A percentile compares a stretch with the other conserved stretches of the same genome.
These are phyloP conservation scores for Colletotrichum sp. DNA, from an alignment of 2,329 filamentous ascomycete genomes.

Conservation along the genomic window DNA sequence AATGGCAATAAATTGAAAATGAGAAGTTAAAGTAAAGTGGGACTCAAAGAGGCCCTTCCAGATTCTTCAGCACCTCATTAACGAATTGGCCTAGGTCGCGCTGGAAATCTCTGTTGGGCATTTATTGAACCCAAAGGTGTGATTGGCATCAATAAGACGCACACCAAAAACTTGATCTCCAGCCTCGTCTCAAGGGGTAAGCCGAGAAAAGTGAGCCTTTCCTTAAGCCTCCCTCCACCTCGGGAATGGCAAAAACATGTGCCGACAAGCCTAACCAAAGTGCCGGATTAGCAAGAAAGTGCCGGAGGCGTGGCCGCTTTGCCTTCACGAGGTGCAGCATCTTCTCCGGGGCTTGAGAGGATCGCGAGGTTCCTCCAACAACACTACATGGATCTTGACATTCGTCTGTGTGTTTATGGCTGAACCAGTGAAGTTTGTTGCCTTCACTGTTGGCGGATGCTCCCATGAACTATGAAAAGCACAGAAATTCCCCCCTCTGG, in stretches of 20 bases:
- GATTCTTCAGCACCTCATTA: neutral
- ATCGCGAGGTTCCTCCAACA: neutral
- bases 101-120: neutral
- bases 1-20: neutral
- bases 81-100: neutral
- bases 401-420: neutral
- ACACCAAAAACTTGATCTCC: neutral
- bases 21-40: neutral
- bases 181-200: neutral
- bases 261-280: neutral
- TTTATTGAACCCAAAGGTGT: neutral
- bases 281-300: neutral
- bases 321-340: neutral
- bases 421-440: neutral
- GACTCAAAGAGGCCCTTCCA: neutral
- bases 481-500: rapidly evolving
- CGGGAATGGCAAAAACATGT: neutral
- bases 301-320: neutral
- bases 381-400: neutral
- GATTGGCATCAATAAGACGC: neutral
- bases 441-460: neutral
- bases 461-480: neutral
- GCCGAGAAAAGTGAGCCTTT: neutral
- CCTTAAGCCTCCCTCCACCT: neutral
- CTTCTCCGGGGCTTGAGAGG: neutral